Conservation (phyloP, 768 basidiomycete species). For the Strobilomyces confusus region DNA sequence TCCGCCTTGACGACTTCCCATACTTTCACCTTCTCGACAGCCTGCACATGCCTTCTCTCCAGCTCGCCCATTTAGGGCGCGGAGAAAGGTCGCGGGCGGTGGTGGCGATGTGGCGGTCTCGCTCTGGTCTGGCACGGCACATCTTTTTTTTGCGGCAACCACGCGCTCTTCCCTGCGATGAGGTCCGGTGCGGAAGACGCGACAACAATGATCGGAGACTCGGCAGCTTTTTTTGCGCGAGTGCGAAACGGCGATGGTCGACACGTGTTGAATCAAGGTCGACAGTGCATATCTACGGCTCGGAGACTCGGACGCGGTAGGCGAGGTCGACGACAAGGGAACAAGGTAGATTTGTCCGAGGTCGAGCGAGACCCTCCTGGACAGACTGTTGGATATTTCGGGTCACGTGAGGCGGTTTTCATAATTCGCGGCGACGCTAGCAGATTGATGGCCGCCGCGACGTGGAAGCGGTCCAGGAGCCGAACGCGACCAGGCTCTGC, state of each 20-base stretch:
- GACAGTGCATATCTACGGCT: not conserved
- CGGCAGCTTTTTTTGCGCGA: not conserved
- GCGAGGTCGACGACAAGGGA: not conserved
- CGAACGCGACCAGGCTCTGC: too few relatives aligned
- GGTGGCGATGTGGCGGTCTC: not conserved
- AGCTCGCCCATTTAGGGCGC: slow-evolving; percentile 18
- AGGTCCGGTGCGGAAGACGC: not conserved
- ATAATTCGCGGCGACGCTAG: too few relatives aligned
- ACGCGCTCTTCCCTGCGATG: not conserved
- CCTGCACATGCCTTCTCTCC: slow-evolving; percentile 11
- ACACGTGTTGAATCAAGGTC: not conserved
- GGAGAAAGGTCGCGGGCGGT: slow-evolving; percentile 8
- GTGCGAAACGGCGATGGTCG: not conserved
- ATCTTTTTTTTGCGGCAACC: not conserved
- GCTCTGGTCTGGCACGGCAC: not conserved
- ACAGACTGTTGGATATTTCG: too few relatives aligned
- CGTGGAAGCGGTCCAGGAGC: too few relatives aligned
- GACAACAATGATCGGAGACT: not conserved
- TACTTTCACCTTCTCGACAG: not conserved
- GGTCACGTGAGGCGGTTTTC: not conserved
- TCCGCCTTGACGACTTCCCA: not conserved
- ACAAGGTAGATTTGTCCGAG: not conserved
- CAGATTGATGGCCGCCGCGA: too few relatives aligned
- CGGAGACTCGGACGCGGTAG: not conserved
- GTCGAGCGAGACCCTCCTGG: not conserved